Conservation (phyloP, 2,329 filamentous ascomycete species). For the Apiospora saccharicola region DNA sequence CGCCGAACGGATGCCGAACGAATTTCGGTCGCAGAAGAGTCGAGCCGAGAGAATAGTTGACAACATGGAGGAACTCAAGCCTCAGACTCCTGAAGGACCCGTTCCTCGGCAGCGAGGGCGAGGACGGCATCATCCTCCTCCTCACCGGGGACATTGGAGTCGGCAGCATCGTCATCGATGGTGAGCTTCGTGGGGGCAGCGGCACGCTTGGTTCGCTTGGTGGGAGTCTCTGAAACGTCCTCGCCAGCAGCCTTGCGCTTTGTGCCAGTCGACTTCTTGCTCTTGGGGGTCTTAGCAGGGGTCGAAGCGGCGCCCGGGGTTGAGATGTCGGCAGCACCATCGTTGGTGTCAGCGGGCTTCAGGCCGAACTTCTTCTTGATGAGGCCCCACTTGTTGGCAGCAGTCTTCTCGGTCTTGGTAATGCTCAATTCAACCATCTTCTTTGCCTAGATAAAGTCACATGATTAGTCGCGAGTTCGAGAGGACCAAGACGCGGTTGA, state of each 20-base stretch:
- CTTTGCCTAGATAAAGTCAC: not conserved
- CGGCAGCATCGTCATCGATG: not conserved
- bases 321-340: not conserved
- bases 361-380: not conserved
- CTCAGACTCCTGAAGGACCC: not conserved
- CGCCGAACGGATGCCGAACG: too few relatives aligned
- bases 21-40: too few relatives aligned
- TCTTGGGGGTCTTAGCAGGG: not conserved
- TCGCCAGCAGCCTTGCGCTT: slow-evolving; percentile 16
- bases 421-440: not conserved
- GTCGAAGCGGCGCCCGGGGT: not conserved
- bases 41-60: too few relatives aligned
- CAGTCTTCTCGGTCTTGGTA: not conserved
- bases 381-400: not conserved
- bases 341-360: not conserved
- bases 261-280: not conserved
- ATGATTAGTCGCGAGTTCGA: too few relatives aligned
- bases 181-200: not conserved
- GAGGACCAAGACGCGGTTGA: too few relatives aligned
- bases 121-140: not conserved
- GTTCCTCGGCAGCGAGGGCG: not conserved
- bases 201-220: not conserved
- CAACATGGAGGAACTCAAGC: not conserved
- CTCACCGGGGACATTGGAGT: not conserved
- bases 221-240: not conserved